Evolutionary conservation across 495 filamentous ascomycete genomes (phyloP).

Genomic region (Rhizodiscina lignyota): DNA sequence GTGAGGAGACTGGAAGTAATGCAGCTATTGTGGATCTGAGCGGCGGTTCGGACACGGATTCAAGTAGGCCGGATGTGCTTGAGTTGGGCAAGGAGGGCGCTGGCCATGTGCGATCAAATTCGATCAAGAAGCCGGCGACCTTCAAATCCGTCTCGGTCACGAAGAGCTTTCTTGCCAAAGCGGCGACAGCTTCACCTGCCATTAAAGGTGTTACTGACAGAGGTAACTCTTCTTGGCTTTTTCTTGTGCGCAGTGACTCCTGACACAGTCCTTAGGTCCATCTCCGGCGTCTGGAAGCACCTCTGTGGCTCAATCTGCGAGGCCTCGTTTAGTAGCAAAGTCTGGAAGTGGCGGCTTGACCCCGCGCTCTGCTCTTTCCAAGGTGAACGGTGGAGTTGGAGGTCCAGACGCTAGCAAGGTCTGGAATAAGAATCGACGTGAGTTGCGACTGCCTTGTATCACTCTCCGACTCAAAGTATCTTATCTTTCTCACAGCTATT

Average conservation of each 20-base stretch:
- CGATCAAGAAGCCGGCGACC: slow-evolving; percentile 65
- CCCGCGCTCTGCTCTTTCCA: slow-evolving; percentile 28
- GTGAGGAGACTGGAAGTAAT: too few species aligned
- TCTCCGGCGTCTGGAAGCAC: slow-evolving; percentile 35
- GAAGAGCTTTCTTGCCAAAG: slow-evolving; percentile 63
- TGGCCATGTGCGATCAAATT: slow-evolving; percentile 47
- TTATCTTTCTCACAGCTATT: slow-evolving; percentile 34
- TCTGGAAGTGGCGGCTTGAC: slow-evolving; percentile 38
- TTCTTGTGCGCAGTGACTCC: too few species aligned
- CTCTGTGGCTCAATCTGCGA: slow-evolving; percentile 27
- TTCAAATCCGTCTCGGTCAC: slow-evolving; percentile 96
- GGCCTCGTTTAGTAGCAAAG: slow-evolving; percentile 52
- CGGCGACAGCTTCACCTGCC: slow-evolving; percentile 20
- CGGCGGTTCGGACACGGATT: slow-evolving; percentile 55
- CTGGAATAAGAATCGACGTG: slow-evolving; percentile 98
- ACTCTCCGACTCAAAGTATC: not conserved
- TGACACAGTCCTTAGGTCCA: too few species aligned
- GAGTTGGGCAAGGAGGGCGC: slow-evolving; percentile 33
- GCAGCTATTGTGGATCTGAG: slow-evolving; percentile 9
- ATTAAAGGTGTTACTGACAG: slow-evolving; percentile 19
- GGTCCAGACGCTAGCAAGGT: slow-evolving; percentile 61
- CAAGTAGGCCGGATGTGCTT: slow-evolving; percentile 22
- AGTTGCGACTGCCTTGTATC: slow-evolving; percentile 15
- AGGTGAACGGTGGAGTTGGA: slow-evolving; percentile 26
- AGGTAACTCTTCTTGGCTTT: too few species aligned